A percentile compares a stretch with the other conserved stretches of the same genome.
Evolutionary conservation across 2,329 filamentous ascomycete genomes (phyloP).

Genomic region (Aspergillus quadricinctus): DNA sequence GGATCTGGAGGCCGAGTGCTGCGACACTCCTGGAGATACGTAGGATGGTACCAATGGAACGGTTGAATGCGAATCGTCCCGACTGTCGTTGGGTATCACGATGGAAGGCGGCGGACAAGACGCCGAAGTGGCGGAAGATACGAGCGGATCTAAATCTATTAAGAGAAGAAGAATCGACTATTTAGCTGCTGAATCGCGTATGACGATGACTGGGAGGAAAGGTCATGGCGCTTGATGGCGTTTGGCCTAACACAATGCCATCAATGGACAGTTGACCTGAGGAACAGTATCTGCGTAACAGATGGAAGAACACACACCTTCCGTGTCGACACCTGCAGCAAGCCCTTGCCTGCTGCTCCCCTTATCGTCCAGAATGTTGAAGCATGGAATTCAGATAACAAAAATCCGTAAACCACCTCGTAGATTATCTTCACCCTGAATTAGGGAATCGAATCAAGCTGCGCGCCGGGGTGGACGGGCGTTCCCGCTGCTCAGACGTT

Average conservation of each 20-base stretch:
- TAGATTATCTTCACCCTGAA: slow-evolving; percentile 17
- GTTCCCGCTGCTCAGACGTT: neutral
- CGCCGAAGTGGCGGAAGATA: slow-evolving; percentile 37
- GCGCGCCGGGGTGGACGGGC: slow-evolving; percentile 5
- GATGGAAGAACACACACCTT: slow-evolving; percentile 31
- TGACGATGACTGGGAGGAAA: neutral
- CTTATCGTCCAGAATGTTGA: slow-evolving; percentile 43
- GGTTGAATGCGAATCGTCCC: slow-evolving; percentile 28
- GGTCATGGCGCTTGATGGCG: neutral
- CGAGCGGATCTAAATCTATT: slow-evolving; percentile 35
- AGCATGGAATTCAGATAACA: slow-evolving; percentile 40
- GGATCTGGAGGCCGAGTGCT: slow-evolving; percentile 32
- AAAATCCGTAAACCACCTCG: slow-evolving; percentile 24
- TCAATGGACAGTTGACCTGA: slow-evolving; percentile 7
- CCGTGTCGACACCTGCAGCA: slow-evolving; percentile 46
- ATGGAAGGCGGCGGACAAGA: slow-evolving; percentile 28
- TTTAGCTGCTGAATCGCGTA: slow-evolving; percentile 4
- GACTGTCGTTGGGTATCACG: slow-evolving; percentile 22
- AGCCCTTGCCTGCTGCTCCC: slow-evolving; percentile 46
- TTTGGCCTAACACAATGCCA: neutral
- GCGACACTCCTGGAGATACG: slow-evolving; percentile 35
- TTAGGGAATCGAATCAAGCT: slow-evolving; percentile 3
- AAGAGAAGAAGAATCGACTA: slow-evolving; percentile 7
- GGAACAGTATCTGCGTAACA: neutral
- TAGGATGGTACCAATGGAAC: slow-evolving; percentile 30